Evolutionary conservation across 208 protist genomes (phyloP).

Genomic region (Crithidia bombi): DNA sequence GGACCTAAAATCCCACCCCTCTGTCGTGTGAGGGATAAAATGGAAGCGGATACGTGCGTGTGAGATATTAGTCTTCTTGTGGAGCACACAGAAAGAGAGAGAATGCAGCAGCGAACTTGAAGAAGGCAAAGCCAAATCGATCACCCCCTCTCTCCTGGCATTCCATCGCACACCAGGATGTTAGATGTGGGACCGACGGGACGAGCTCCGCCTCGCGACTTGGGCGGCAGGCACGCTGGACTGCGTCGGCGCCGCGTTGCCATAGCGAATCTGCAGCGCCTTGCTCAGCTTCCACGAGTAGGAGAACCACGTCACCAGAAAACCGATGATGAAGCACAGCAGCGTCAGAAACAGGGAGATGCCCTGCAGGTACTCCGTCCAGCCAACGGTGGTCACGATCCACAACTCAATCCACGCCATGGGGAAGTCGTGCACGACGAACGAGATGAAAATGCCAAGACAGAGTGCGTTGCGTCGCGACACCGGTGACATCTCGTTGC

Average conservation of each 20-base stretch:
- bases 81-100: too few species aligned
- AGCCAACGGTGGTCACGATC: slow-evolving; percentile 64
- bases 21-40: too few species aligned
- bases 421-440: slow-evolving; percentile 75
- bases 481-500: slow-evolving; percentile 70
- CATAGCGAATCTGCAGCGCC: slow-evolving; percentile 66
- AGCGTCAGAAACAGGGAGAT: slow-evolving; percentile 71
- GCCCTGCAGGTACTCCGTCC: slow-evolving; percentile 58
- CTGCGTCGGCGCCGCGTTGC: slow-evolving; percentile 33
- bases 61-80: too few species aligned
- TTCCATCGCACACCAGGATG: background rate
- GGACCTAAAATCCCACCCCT: too few species aligned
- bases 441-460: slow-evolving; percentile 57
- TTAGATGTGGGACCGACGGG: slow-evolving; percentile 18
- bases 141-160: too few species aligned
- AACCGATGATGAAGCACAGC: slow-evolving; percentile 72
- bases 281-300: slow-evolving; percentile 87
- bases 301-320: slow-evolving; percentile 68
- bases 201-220: slow-evolving; percentile 14
- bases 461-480: slow-evolving; percentile 55
- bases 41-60: too few species aligned
- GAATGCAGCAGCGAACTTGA: too few species aligned
- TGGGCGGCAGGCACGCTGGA: slow-evolving; percentile 29
- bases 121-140: too few species aligned
- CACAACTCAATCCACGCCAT: slow-evolving; percentile 80